Evolutionary conservation across 148 eudicot species (phyloP), one percentile per base, ranked within the genome.

Genomic region (Agrostemma githago): DNA sequence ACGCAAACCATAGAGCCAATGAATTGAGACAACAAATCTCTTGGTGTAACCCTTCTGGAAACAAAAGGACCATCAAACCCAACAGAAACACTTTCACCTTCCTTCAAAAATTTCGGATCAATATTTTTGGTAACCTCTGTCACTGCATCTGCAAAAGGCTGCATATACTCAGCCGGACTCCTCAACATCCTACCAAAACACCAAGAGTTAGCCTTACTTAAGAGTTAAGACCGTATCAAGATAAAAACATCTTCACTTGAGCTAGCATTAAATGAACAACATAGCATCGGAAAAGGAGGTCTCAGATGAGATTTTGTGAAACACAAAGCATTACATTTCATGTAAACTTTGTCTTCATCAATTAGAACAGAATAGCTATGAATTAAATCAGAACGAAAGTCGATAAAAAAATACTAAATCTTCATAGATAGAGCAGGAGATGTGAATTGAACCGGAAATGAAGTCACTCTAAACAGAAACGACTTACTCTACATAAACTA

Each of bases 1-100:
- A 96, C 97, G 41, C 94, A 90, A 67, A 96, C 97, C 94, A 96
- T 88, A 15, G 97, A 92, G 74, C 99, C 99, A 34, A 96, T 96
- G 75, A 92, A 96, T 68, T 87, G 85, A 7, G 97, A 96, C 42
- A 96, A 86, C 14, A 96, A 89, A 38, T 96, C 99, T 65, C 99
- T 84, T 0, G 99, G 97, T 0, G 96, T 92, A 70, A 96, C 96
- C 75, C 92, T 87, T 44, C 96, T 85, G 1, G 96, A 96, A 75
- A 92, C 99, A 72, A 92, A 96, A 51, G 97, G 97, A 6, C 99
- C 99, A 38, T 90, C 92, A 72, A 96, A 87, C 46, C 99, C 99
- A 74, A 96, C 97, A 59, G 87, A 80, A 51, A 96, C 89, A 62
- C 88, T 88, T 69, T 92, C 96, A 16, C 95, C 99, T 90, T 92